Evolutionary conservation across 768 basidiomycete genomes (phyloP), one percentile per base, ranked within the genome.

Genomic region (Collybiopsis luxurians): DNA sequence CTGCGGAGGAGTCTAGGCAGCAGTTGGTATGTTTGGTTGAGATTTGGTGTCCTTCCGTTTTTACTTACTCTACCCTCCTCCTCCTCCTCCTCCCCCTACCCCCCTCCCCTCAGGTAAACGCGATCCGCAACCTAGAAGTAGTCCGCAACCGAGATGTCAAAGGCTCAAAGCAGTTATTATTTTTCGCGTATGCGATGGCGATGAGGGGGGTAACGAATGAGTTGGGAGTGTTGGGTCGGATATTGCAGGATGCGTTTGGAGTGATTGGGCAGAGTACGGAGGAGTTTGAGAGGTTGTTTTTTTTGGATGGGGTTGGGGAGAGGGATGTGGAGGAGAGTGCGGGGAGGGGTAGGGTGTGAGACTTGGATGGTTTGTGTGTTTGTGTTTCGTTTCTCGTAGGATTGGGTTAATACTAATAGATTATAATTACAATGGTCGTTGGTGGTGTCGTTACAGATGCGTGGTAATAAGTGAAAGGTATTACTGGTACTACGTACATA

Each of bases 131-230:
- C 40, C 79, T 98, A 7, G 90, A 95, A n/a, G 84, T 96, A 10
- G 92, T 97, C n/a, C 88, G 85, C 63, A 86, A 84, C 48, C 81
- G 92, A 3, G 85, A 92, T 31, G 86, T 89, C 13, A 84, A 88
- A 63, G 89, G 85, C 1, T 95, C 93, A 1, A 77, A 87, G 19
- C 90, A 97, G 62, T 76, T 99, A 3, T 78, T 98, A 19, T 98
- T 92, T 73, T 95, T 96, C 63, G 95, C 94, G 1, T 98, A 98
- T 63, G 53, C 53, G 21, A 54, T 95, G 58, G 90, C 92, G 53
- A 95, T 97, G 93, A 89, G 92, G 68, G 93, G 94, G 6, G 90
- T 97, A 38, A 97, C 95, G 9, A 79, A 83, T 51, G 93, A 98
- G 65, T 80, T 99, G 13, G 93, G 97, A 53, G 80, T 74, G 52